Conservation (phyloP, 164 flowering plant species). For the Stephania cephalantha region DNA sequence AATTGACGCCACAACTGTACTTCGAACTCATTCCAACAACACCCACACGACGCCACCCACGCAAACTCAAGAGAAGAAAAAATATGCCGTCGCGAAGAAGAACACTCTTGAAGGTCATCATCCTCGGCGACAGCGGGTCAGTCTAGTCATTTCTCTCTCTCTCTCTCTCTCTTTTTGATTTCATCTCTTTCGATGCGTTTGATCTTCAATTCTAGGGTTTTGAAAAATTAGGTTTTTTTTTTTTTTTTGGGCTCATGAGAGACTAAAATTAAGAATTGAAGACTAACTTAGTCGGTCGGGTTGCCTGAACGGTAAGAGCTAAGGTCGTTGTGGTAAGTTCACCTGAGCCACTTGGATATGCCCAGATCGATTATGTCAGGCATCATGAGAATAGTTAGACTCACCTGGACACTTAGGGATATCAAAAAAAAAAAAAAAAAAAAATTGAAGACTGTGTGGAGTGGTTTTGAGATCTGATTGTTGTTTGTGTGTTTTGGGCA, state of each 20-base stretch:
- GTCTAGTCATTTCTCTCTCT: background rate
- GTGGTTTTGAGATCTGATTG: background rate
- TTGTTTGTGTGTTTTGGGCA: conserved; percentile 15
- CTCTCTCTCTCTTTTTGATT: background rate
- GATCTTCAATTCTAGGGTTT: conserved; percentile 11
- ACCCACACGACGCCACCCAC: too few species aligned
- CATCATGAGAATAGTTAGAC: too few species aligned
- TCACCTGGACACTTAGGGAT: too few species aligned
- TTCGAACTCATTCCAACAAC: too few species aligned
- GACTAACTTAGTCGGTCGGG: background rate
- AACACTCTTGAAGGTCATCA: conserved; percentile 83
- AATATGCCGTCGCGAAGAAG: conserved; percentile 71
- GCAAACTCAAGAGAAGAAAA: background rate
- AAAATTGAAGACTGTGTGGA: too few species aligned
- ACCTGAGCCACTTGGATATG: background rate
- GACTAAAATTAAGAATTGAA: background rate
- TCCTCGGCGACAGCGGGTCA: conserved; percentile 93
- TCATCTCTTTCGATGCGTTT: background rate
- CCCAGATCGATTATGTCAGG: background rate
- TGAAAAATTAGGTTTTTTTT: background rate
- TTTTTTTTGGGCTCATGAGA: too few species aligned
- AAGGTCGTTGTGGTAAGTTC: background rate
- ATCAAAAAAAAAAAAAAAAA: too few species aligned
- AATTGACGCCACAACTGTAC: too few species aligned
- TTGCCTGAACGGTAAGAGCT: background rate